These are phyloP conservation scores for Azolla pinnata DNA, from an alignment of 75 land plant species.

Conservation along the genomic window DNA sequence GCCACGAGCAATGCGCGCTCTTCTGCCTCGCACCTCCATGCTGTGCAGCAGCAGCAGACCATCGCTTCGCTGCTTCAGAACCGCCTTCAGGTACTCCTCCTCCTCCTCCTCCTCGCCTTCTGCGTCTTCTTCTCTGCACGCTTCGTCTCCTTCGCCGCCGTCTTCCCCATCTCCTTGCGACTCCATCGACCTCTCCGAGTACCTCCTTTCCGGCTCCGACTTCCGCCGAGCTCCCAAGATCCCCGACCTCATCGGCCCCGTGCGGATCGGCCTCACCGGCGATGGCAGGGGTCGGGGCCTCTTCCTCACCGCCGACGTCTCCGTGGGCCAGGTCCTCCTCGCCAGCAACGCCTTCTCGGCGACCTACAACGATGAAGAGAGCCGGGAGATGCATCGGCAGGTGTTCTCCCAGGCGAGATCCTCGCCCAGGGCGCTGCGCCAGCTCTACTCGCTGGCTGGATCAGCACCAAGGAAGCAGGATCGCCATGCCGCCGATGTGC, in stretches of 20 bases:
- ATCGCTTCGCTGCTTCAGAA: too few species aligned
- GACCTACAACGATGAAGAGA: background rate
- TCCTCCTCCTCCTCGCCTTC: too few species aligned
- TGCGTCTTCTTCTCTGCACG: too few species aligned
- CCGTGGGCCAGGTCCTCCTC: constrained; percentile 18
- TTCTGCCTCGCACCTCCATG: too few species aligned
- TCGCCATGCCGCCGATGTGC: background rate
- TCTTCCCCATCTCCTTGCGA: too few species aligned
- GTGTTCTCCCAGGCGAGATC: constrained; percentile 6
- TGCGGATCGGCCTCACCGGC: constrained; percentile 6
- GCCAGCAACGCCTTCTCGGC: constrained; percentile 30
- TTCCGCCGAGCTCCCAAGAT: constrained; percentile 12
- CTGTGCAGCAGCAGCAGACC: too few species aligned
- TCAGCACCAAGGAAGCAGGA: background rate
- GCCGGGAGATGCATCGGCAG: background rate
- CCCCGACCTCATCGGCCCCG: constrained; percentile 19
- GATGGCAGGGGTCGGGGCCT: constrained; percentile 28
- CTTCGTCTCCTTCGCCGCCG: too few species aligned
- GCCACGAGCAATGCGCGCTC: too few species aligned
- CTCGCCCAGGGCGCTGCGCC: constrained; percentile 7
- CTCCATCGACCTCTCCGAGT: constrained; percentile 9
- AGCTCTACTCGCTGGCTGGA: constrained; percentile 13
- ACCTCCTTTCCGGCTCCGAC: constrained; percentile 1
- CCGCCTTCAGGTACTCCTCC: too few species aligned
- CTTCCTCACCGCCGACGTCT: constrained; percentile 12